A percentile compares a stretch with the other conserved stretches of the same genome.
phyloP scores from a whole-genome alignment of 345 rosid species.

The Acer saccharum region DNA sequence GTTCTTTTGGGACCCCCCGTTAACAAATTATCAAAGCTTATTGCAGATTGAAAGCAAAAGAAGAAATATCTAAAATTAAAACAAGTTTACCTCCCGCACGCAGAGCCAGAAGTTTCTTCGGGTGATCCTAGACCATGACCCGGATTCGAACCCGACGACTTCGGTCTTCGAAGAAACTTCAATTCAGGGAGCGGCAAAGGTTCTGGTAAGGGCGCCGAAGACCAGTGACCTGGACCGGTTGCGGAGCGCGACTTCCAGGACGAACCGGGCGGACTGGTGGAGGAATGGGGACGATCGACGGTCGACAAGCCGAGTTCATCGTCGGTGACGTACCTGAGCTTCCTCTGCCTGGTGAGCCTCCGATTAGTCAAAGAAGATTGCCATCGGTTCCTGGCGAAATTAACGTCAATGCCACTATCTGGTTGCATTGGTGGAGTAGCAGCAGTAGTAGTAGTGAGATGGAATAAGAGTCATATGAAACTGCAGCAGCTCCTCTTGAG shows the following conservation, averaged over 20 bases:
- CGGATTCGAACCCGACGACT: conserved; percentile 21
- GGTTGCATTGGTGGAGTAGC: not conserved
- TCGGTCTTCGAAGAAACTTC: conserved; percentile 15
- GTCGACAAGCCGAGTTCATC: conserved; percentile 43
- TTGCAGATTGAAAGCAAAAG: not conserved
- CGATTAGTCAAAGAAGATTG: conserved; percentile 21
- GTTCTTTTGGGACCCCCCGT: not conserved
- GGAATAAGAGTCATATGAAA: conserved; percentile 27
- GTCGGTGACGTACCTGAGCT: conserved; percentile 48
- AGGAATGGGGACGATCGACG: conserved; percentile 22
- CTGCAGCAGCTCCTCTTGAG: not conserved
- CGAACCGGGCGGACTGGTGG: conserved; percentile 36
- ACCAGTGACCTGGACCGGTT: conserved; percentile 28
- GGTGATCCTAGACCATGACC: conserved; percentile 22
- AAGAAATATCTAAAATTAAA: not conserved
- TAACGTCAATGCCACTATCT: conserved; percentile 9
- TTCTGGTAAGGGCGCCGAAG: conserved; percentile 46
- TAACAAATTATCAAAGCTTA: not conserved
- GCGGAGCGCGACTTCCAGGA: conserved; percentile 26
- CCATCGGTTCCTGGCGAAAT: conserved; percentile 8
- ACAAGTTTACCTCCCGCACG: conserved; percentile 23
- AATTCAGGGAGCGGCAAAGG: conserved; percentile 64
- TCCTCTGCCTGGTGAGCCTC: conserved; percentile 53
- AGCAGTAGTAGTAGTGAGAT: not conserved
- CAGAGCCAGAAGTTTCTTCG: conserved; percentile 21